Base-by-base conservation (phyloP, 2,329 filamentous ascomycete species). In the Exophiala phaeomuriformis region DNA sequence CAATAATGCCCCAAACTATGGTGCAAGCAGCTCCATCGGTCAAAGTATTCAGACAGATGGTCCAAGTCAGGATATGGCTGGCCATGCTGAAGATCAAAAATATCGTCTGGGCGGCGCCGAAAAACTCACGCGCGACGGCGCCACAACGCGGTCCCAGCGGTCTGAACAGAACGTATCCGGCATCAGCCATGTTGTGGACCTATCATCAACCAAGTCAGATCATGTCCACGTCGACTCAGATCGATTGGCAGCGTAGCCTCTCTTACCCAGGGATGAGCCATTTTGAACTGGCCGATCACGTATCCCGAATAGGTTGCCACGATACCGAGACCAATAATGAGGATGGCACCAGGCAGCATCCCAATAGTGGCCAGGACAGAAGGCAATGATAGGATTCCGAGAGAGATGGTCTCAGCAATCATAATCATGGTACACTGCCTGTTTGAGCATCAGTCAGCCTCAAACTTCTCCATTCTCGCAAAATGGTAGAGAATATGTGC, bases 21-120 rank as follows among this genome's bases (percentile, higher is more conserved):
- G 81, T 82, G 67, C 83, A 87, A 0, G 77, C 75, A 0, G 75
- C 78, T 57, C 84, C 76, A 2, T 78, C 67, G 3, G 82, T 82
- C 48, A 88, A 72, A 47, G 76, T 81, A 61, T 82, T 82, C 68
- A 87, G 79, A 60, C 84, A 84, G 62, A 87, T 83, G 32, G 77
- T 78, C 60, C 86, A 86, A 0, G 83, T 86, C 57, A 88, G 71
- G 48, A 85, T 74, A 68, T 89, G 86, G n/a, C 83, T 85, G 33
- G 79, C 82, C 68, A 85, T 82, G 61, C 86, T 77, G 69, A 88
- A 86, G 51, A 84, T 70, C 37, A 88, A 72, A 67, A 86, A 81
- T 12, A 87, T 68, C 6, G 78, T 71, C 61, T 85, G 83, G 58
- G 78, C 82, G 58, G 72, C 68, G 28, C 82, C 82, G 42, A 86